A percentile compares a stretch with the other conserved stretches of the same genome.
phyloP scores from a whole-genome alignment of 1,284 basidiomycete genomes.

The Wallemia mellicola region DNA sequence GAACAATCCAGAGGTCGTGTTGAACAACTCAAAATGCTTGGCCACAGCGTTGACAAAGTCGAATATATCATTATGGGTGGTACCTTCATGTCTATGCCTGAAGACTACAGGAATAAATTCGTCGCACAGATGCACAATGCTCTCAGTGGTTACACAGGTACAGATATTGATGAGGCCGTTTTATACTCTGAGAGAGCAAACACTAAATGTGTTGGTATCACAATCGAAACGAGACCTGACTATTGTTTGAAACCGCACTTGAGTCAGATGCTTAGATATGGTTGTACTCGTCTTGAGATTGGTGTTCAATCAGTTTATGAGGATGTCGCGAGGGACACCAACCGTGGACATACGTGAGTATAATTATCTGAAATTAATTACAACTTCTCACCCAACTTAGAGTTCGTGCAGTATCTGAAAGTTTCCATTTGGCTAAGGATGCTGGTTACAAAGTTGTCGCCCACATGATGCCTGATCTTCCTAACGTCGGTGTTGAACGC shows the following conservation, averaged over 20 bases:
- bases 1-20: conserved; percentile 87
- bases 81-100: conserved; percentile 97
- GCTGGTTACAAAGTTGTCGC: conserved; percentile 98
- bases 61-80: conserved; percentile 99
- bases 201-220: conserved; percentile 96
- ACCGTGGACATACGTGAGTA: conserved; percentile 23
- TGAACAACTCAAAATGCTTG: conserved; percentile 75
- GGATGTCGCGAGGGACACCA: conserved; percentile 93
- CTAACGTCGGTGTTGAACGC: conserved; percentile 86
- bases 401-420: conserved; percentile 85
- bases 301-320: conserved; percentile 98
- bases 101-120: conserved; percentile 77
- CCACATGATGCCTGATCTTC: conserved; percentile 26
- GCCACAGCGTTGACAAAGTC: conserved; percentile 93
- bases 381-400: conserved; percentile 20
- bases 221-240: conserved; percentile 93
- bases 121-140: conserved; percentile 93
- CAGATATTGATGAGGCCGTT: conserved; percentile 91
- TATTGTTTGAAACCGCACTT: conserved; percentile 93
- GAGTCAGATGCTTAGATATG: conserved; percentile 95
- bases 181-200: conserved; percentile 86
- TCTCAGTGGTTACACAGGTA: conserved; percentile 71
- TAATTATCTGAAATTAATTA: not conserved
- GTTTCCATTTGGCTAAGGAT: conserved; percentile 93
- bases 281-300: conserved; percentile 90